Conservation (phyloP, 805 yeast genomes). For the Myxozyma kluyveri region DNA sequence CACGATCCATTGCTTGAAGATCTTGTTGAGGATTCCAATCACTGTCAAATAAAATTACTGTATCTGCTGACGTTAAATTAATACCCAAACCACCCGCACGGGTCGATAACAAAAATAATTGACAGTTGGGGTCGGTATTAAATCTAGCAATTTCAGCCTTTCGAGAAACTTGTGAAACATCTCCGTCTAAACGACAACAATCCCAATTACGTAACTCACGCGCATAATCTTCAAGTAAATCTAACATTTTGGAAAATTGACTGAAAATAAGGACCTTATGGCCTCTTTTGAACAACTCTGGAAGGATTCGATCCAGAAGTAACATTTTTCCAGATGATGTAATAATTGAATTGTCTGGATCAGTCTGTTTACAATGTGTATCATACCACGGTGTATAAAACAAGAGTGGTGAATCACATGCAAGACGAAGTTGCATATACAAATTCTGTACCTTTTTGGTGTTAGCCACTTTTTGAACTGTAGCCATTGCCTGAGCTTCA, state of each 20-base stretch:
- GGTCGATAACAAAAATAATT: conserved; percentile 76
- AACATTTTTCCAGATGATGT: conserved; percentile 70
- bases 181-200: conserved; percentile 72
- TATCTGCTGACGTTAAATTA: conserved; percentile 80
- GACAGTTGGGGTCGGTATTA: conserved; percentile 35
- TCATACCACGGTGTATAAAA: conserved; percentile 75
- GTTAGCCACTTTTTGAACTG: conserved; percentile 40
- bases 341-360: conserved; percentile 45
- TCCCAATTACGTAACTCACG: conserved; percentile 44
- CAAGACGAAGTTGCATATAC: conserved; percentile 79
- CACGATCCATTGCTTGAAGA: conserved; percentile 93
- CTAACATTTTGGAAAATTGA: conserved; percentile 83
- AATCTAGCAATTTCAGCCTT: conserved; percentile 61
- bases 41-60: conserved; percentile 84
- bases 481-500: not conserved
- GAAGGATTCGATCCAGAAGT: conserved; percentile 61
- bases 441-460: conserved; percentile 60
- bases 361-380: conserved; percentile 36
- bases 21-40: conserved; percentile 99
- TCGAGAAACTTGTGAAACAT: conserved; percentile 62
- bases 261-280: conserved; percentile 82
- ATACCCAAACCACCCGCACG: conserved; percentile 95
- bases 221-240: conserved; percentile 74
- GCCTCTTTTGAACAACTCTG: conserved; percentile 45
- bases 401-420: conserved; percentile 82